Percentiles rank a stretch among this genome's conserved stretches.
Evolutionary conservation across 352 stramenopile genomes (phyloP).

Genomic region (Blastocystis hominis): DNA sequence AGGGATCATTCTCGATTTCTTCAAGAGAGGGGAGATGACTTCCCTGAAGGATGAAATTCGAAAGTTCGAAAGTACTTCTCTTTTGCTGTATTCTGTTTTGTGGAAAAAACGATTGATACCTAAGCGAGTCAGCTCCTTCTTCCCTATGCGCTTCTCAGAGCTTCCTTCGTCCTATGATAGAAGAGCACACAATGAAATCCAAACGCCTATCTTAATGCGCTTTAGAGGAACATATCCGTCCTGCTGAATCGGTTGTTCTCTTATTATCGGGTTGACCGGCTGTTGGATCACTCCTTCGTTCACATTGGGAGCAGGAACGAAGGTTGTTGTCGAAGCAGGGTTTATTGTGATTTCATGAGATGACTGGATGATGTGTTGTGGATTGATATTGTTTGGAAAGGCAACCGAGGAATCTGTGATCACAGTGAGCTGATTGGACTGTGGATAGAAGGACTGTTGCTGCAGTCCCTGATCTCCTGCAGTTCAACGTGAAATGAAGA

Average conservation of each 20-base stretch:
- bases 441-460: background rate
- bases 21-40: background rate
- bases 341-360: background rate
- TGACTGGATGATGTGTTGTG: background rate
- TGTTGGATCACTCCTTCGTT: background rate
- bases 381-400: background rate
- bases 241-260: background rate
- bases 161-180: background rate
- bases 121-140: background rate
- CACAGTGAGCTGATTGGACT: background rate
- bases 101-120: conserved; percentile 12
- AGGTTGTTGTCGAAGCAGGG: background rate
- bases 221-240: background rate
- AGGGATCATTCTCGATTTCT: conserved; percentile 24
- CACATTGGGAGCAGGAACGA: background rate
- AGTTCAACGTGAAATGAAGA: background rate
- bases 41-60: background rate
- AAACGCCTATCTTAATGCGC: background rate
- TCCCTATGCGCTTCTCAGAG: background rate
- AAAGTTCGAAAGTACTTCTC: background rate
- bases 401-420: background rate
- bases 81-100: background rate
- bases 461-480: background rate
- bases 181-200: background rate
- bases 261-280: background rate